A percentile compares a stretch with the other conserved stretches of the same genome.
phyloP scores from a whole-genome alignment of 495 filamentous ascomycete species.

The Penicillium daleae region DNA sequence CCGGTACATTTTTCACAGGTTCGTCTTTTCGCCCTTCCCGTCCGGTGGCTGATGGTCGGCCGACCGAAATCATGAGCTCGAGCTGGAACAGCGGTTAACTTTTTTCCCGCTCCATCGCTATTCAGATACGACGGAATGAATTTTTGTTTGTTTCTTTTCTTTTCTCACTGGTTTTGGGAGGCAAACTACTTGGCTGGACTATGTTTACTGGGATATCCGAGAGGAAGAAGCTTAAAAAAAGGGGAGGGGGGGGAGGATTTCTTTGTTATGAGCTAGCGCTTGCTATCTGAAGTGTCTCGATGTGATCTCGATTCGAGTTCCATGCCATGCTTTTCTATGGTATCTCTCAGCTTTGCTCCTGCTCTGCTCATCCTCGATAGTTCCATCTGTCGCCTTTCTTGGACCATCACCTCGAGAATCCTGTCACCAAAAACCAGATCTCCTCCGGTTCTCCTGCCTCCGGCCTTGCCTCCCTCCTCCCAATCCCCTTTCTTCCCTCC shows the following conservation, averaged over 20 bases:
- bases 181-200: conserved; percentile 21
- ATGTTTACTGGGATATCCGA: conserved; percentile 22
- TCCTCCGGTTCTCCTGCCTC: conserved; percentile 3
- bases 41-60: too few species aligned
- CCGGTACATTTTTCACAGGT: conserved; percentile 27
- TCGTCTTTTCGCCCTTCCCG: conserved; percentile 12
- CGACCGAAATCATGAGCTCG: not conserved
- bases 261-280: conserved; percentile 26
- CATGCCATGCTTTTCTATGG: not conserved
- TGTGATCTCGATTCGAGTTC: conserved; percentile 1
- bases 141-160: conserved; percentile 30
- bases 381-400: conserved; percentile 13
- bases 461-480: conserved; percentile 1
- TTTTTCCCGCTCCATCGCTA: not conserved
- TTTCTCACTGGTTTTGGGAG: conserved; percentile 14
- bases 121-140: conserved; percentile 40
- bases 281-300: conserved; percentile 31
- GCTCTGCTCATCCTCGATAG: conserved; percentile 2
- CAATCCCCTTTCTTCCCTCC: conserved; percentile 13
- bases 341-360: not conserved
- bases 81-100: not conserved
- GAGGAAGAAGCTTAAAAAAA: conserved; percentile 10
- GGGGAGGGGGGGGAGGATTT: conserved; percentile 1
- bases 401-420: conserved; percentile 16
- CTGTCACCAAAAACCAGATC: conserved; percentile 13